These are phyloP conservation scores for Pleurotus sapidus DNA, from an alignment of 768 basidiomycete genomes.

Conservation along the genomic window DNA sequence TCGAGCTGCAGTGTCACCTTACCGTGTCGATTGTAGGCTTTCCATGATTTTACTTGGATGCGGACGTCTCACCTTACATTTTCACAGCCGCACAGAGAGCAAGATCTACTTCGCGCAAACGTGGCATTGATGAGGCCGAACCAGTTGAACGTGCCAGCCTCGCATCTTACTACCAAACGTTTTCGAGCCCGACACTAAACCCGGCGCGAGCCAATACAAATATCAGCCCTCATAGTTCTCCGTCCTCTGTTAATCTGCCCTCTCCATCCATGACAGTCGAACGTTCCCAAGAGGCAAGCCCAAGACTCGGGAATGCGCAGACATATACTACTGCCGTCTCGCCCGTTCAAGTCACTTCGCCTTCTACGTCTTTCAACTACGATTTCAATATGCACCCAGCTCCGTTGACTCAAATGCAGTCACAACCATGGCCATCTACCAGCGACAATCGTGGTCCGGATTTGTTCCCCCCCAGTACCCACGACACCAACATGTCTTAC, in stretches of 20 bases:
- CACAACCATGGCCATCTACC: slow-evolving; percentile 24
- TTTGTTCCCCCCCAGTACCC: slow-evolving; percentile 37
- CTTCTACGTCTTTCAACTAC: slow-evolving; percentile 59
- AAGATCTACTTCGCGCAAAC: slow-evolving; percentile 72
- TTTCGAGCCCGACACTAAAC: slow-evolving; percentile 49
- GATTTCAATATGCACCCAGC: slow-evolving; percentile 41
- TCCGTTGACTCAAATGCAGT: not conserved
- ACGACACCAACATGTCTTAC: slow-evolving; percentile 41
- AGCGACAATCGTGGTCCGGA: slow-evolving; percentile 38
- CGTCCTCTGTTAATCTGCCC: slow-evolving; percentile 67
- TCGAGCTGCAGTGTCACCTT: slow-evolving; percentile 60
- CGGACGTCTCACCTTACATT: slow-evolving; percentile 12
- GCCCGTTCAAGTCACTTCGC: slow-evolving; percentile 48
- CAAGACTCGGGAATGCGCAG: slow-evolving; percentile 44
- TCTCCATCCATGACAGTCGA: slow-evolving; percentile 64
- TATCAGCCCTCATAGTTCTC: slow-evolving; percentile 72
- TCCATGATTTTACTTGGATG: not conserved
- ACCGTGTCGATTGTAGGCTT: slow-evolving; percentile 61
- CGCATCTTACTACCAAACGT: slow-evolving; percentile 49
- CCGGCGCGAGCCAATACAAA: slow-evolving; percentile 27
- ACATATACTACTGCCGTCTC: slow-evolving; percentile 47
- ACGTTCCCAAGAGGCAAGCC: slow-evolving; percentile 50
- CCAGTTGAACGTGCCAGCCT: slow-evolving; percentile 39
- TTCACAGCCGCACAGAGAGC: slow-evolving; percentile 57
- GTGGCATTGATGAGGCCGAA: slow-evolving; percentile 67